Percentiles rank a stretch among this genome's conserved stretches.
phyloP scores from a whole-genome alignment of 768 basidiomycete species.

The Lactarius quietus region DNA sequence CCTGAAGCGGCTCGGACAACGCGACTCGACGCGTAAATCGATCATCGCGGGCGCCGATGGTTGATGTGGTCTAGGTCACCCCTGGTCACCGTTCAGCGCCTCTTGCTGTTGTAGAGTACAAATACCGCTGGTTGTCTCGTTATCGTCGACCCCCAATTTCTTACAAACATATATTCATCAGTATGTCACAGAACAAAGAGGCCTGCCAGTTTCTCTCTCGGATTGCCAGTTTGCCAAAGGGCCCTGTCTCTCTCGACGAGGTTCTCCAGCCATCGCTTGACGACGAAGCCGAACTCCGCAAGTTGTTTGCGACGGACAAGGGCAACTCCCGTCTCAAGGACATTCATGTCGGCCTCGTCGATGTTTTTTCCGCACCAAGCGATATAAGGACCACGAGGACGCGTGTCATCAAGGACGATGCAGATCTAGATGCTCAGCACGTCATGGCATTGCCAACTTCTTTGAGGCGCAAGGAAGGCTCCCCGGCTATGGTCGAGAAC shows the following conservation, averaged over 20 bases:
- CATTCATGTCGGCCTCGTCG: constrained; percentile 55
- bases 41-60: not conserved
- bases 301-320: constrained; percentile 53
- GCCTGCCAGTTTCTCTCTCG: constrained; percentile 31
- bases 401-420: constrained; percentile 43
- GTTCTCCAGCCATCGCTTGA: constrained; percentile 53
- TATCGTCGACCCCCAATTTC: not conserved
- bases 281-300: constrained; percentile 53
- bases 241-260: constrained; percentile 39
- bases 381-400: constrained; percentile 50
- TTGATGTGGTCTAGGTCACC: not conserved
- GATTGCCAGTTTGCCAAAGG: constrained; percentile 28
- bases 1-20: not conserved
- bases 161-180: not conserved
- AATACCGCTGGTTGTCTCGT: not conserved
- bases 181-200: constrained; percentile 32
- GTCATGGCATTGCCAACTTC: constrained; percentile 49
- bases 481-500: constrained; percentile 44
- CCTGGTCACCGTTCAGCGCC: not conserved
- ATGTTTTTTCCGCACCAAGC: constrained; percentile 50
- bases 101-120: not conserved
- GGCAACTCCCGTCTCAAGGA: constrained; percentile 42
- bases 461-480: constrained; percentile 47
- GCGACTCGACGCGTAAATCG: not conserved
- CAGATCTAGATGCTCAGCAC: constrained; percentile 45